Base-by-base conservation (phyloP, 352 stramenopile genomes). In the Albugo candida region DNA sequence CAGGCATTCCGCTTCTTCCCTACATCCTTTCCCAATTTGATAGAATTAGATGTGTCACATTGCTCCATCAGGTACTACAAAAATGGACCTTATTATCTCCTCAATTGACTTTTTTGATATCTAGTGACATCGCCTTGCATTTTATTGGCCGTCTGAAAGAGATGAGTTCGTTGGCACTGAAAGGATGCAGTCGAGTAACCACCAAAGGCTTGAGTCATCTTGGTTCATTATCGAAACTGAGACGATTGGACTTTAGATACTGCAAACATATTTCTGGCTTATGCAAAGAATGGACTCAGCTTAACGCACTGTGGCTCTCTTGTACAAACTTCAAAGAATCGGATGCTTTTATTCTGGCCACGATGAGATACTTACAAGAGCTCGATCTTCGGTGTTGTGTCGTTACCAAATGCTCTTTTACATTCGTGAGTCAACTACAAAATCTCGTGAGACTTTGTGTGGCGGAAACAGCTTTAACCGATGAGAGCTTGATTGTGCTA, bases 171-270 rank as follows among this genome's bases (percentile, higher is more conserved):
- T 31, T 31, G 8, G 8, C 8, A 8, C 24, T 31, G 24, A 66
- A 65, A 43, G 67, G 66, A 20, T 75, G 64, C 48, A 59, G 52
- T 8, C 45, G 61, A 12, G 57, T 70, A 49, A 47, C 36, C 1
- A 56, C 74, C 31, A 57, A 64, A 2, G 63, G 58, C 2, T 59
- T 79, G 55, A 13, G 13, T 6, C 36, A 45, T 5, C 53, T 81
- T 14, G 36, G 50, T 24, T n/a, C 13, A 2, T 51, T 81, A 34
- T 52, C 31, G 10, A 60, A 56, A 10, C 20, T 81, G 19, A 63
- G 63, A 36, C 70, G 81, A 47, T 83, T 88, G 37, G 72, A 88
- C 41, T 71, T 65, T 2, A 65, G 75, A 11, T 68, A 83, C 44
- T 88, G 75, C 38, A 59, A 66, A 48, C 60, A 64, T 27, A 53